These are phyloP conservation scores for Novymonas esmeraldas DNA, from an alignment of 208 protist genomes.

Conservation along the genomic window DNA sequence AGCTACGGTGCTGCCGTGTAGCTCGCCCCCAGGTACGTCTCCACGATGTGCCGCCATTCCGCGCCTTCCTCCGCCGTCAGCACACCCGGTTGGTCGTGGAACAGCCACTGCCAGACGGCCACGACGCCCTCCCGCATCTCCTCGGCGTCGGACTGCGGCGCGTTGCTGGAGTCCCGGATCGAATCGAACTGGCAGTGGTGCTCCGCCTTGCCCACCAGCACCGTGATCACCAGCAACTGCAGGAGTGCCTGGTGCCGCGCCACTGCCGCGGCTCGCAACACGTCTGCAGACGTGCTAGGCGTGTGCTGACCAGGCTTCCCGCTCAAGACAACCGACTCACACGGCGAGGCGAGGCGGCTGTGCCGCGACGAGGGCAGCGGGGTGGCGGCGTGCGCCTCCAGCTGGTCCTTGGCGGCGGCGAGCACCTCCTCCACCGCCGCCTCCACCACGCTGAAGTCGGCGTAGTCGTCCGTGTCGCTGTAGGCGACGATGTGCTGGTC, in stretches of 20 bases:
- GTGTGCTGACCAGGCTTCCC: no score
- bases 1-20: slow-evolving; percentile 48
- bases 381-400: slow-evolving; percentile 16
- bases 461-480: slow-evolving; percentile 81
- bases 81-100: slow-evolving; percentile 41
- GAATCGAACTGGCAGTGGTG: slow-evolving; percentile 34
- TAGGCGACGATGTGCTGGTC: slow-evolving; percentile 47
- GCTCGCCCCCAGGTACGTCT: slow-evolving; percentile 55
- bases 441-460: slow-evolving; percentile 68
- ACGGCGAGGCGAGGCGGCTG: neutral
- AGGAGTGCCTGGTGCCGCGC: slow-evolving; percentile 50
- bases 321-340: neutral
- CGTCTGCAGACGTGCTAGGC: neutral
- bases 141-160: slow-evolving; percentile 39
- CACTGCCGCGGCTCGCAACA: neutral
- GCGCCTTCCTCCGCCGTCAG: slow-evolving; percentile 46
- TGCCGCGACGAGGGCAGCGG: neutral
- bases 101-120: slow-evolving; percentile 50
- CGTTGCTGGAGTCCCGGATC: slow-evolving; percentile 39
- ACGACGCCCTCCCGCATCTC: slow-evolving; percentile 62
- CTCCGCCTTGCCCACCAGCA: slow-evolving; percentile 53
- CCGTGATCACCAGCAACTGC: slow-evolving; percentile 67
- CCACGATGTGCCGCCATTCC: slow-evolving; percentile 57
- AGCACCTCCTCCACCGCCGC: slow-evolving; percentile 53
- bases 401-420: slow-evolving; percentile 25